These are phyloP conservation scores for Brasilioporus rufonigricans DNA, from an alignment of 768 basidiomycete species.

Conservation along the genomic window DNA sequence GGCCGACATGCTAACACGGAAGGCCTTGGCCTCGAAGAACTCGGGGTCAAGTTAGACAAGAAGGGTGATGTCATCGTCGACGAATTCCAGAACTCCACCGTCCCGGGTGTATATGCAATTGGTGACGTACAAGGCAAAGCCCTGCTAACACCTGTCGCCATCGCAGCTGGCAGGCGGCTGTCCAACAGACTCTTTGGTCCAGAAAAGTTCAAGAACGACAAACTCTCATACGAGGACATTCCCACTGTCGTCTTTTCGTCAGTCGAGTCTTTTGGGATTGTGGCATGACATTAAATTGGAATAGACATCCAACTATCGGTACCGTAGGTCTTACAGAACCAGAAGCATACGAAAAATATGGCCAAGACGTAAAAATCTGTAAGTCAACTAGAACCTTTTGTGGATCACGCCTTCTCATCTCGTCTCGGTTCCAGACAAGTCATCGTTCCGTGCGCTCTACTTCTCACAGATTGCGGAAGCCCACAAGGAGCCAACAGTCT, in stretches of 20 bases:
- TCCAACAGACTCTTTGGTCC: slow-evolving; percentile 91
- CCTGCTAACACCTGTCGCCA: slow-evolving; percentile 93
- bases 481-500: slow-evolving; percentile 93
- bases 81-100: slow-evolving; percentile 82
- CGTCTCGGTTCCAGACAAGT: slow-evolving; percentile 55
- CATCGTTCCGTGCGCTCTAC: slow-evolving; percentile 80
- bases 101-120: slow-evolving; percentile 72
- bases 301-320: slow-evolving; percentile 91
- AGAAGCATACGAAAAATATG: slow-evolving; percentile 84
- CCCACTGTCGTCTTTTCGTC: slow-evolving; percentile 97
- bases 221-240: slow-evolving; percentile 86
- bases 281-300: slow-evolving; percentile 2
- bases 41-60: slow-evolving; percentile 70
- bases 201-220: slow-evolving; percentile 80
- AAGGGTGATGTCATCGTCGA: slow-evolving; percentile 89
- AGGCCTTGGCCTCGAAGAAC: slow-evolving; percentile 70
- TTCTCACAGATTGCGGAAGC: slow-evolving; percentile 88
- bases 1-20: slow-evolving; percentile 83
- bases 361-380: slow-evolving; percentile 91
- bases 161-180: slow-evolving; percentile 89
- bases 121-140: slow-evolving; percentile 95
- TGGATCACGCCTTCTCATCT: not conserved
- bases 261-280: slow-evolving; percentile 34
- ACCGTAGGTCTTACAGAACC: slow-evolving; percentile 95
- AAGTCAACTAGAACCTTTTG: slow-evolving; percentile 31